These are phyloP conservation scores for Citeromyces hawaiiensis DNA, from an alignment of 1,139 yeast genomes.

Conservation along the genomic window DNA sequence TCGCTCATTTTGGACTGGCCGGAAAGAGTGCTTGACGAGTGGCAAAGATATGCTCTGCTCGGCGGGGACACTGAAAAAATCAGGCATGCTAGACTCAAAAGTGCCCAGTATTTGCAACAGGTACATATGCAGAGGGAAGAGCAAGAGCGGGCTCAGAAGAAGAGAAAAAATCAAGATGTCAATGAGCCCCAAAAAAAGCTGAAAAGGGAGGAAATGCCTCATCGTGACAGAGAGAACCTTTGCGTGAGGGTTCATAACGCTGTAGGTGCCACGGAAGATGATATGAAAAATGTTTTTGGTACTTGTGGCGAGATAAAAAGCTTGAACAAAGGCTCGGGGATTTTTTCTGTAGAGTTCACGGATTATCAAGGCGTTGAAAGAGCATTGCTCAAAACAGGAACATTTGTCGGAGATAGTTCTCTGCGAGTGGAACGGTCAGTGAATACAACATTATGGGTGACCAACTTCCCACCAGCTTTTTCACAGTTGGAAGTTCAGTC, in stretches of 20 bases:
- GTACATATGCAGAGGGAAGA: conserved; percentile 7
- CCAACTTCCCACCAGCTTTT: conserved; percentile 58
- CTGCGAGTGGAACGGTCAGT: conserved; percentile 32
- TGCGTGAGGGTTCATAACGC: conserved; percentile 34
- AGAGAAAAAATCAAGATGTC: conserved; percentile 4
- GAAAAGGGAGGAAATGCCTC: conserved; percentile 5
- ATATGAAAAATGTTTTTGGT: conserved; percentile 21
- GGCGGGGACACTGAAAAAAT: conserved; percentile 4
- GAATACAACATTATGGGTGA: conserved; percentile 46
- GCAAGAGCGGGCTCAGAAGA: conserved; percentile 4
- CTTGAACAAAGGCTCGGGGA: not conserved
- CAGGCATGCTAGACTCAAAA: not conserved
- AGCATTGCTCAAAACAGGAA: conserved; percentile 48
- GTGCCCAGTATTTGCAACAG: not conserved
- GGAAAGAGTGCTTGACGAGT: conserved; percentile 33
- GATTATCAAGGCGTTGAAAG: conserved; percentile 34
- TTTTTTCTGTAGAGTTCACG: conserved; percentile 43
- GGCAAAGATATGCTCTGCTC: conserved; percentile 17
- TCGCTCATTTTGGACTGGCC: conserved; percentile 32
- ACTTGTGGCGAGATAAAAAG: conserved; percentile 22
- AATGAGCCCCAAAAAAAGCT: conserved; percentile 1
- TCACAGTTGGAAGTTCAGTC: conserved; percentile 24
- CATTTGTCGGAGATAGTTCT: conserved; percentile 26
- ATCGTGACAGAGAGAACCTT: conserved; percentile 43
- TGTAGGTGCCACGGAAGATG: conserved; percentile 12